A percentile compares a stretch with the other conserved stretches of the same genome.
Evolutionary conservation across 2,329 filamentous ascomycete species (phyloP).

Genomic region (Helotiales sp.): DNA sequence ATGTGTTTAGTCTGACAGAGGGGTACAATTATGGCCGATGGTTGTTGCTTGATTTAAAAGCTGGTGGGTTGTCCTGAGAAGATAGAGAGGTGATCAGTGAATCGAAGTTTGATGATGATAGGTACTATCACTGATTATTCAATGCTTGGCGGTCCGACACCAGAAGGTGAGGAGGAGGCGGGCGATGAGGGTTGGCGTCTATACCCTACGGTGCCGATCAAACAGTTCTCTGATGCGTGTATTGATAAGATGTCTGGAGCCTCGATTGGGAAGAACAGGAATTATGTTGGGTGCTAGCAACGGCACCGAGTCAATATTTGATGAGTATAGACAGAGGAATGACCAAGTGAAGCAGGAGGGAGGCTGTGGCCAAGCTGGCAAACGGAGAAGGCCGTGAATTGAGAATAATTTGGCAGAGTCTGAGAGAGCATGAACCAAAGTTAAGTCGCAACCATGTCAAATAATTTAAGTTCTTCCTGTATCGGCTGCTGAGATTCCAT

Average conservation of each 20-base stretch:
- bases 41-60: conserved; percentile 14
- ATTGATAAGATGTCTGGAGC: background rate
- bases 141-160: background rate
- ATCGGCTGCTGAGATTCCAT: no score
- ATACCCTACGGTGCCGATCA: background rate
- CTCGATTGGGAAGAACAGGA: background rate
- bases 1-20: conserved; percentile 14
- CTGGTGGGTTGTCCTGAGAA: conserved; percentile 5
- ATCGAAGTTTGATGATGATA: no score
- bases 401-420: no score
- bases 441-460: no score
- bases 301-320: no score
- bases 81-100: no score
- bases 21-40: conserved; percentile 12
- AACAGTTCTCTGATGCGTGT: background rate
- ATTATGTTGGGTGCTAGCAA: background rate
- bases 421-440: no score
- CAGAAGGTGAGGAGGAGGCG: background rate
- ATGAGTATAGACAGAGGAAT: no score
- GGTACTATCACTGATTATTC: background rate
- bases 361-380: no score
- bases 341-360: no score
- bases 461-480: no score
- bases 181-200: background rate
- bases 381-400: no score